Conservation (phyloP, 1,139 yeast genomes). For the Pichia sp. region DNA sequence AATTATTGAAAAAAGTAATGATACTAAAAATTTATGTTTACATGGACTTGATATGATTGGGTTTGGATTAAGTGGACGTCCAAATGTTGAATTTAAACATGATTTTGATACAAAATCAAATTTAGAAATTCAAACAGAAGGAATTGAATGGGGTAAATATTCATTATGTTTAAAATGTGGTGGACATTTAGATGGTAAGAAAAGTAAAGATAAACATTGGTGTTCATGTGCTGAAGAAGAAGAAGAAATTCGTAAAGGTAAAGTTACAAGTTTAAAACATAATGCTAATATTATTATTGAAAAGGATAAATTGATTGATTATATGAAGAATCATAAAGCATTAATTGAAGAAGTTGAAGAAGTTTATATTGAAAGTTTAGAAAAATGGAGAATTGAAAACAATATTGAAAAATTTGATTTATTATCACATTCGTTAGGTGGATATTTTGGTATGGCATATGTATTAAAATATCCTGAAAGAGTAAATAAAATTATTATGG, state of each 20-base stretch:
- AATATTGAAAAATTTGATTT: conserved; percentile 56
- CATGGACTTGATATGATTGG: conserved; percentile 83
- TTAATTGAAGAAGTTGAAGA: conserved; percentile 54
- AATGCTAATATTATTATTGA: conserved; percentile 15
- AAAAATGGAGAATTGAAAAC: conserved; percentile 67
- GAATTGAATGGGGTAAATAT: conserved; percentile 14
- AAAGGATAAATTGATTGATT: conserved; percentile 20
- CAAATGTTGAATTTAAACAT: conserved; percentile 35
- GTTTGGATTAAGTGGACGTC: conserved; percentile 74
- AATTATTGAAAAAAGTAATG: conserved; percentile 33
- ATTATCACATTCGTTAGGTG: conserved; percentile 92
- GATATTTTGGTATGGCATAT: conserved; percentile 76
- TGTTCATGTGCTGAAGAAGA: conserved; percentile 15
- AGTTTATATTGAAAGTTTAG: conserved; percentile 77
- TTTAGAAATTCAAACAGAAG: conserved; percentile 20
- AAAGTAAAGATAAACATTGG: conserved; percentile 11
- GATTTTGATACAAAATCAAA: conserved; percentile 22
- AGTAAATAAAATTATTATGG: conserved; percentile 60
- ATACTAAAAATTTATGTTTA: conserved; percentile 31
- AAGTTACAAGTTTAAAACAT: background rate
- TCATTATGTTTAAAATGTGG: conserved; percentile 14
- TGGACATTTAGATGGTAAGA: conserved; percentile 18
- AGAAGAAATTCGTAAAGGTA: conserved; percentile 5
- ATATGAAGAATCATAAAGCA: conserved; percentile 36
- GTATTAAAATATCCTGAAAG: conserved; percentile 65